Evolutionary conservation across 768 basidiomycete species (phyloP).

Genomic region (Trametes coccinea): DNA sequence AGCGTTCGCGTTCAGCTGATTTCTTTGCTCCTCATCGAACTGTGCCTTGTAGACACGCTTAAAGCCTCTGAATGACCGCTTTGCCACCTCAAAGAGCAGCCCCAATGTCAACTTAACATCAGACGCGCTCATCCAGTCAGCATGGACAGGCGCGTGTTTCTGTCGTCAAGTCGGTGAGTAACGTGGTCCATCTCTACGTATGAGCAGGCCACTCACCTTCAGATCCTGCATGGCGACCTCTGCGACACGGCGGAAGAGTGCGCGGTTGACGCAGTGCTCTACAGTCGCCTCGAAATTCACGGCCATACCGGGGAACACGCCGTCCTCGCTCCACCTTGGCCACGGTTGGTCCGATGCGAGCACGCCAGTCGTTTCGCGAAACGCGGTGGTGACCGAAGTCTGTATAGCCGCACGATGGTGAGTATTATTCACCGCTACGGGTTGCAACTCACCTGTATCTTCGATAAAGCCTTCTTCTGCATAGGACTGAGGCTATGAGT

Average conservation of each 20-base stretch:
- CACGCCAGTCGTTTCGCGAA: not conserved
- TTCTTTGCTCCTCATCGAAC: not conserved
- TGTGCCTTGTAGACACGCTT: not conserved
- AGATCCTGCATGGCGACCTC: slow-evolving; percentile 1
- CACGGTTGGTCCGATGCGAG: not conserved
- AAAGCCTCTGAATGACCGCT: not conserved
- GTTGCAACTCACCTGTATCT: not conserved
- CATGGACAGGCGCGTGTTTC: not conserved
- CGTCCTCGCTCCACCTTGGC: not conserved
- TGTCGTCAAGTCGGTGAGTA: not conserved
- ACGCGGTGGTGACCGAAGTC: not conserved
- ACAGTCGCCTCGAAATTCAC: not conserved
- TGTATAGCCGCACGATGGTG: not conserved
- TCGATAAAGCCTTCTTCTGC: not conserved
- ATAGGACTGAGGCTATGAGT: not conserved
- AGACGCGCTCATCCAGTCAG: not conserved
- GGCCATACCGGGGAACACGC: not conserved
- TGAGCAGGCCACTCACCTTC: not conserved
- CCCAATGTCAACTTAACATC: not conserved
- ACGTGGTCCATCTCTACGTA: too few species aligned
- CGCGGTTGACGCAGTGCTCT: not conserved
- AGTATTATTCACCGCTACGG: not conserved
- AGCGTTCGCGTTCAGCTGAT: not conserved
- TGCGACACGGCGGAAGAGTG: not conserved
- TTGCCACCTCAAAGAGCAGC: not conserved